Base-by-base conservation (phyloP, 2,329 filamentous ascomycete species). In the Coniochaeta sp. region DNA sequence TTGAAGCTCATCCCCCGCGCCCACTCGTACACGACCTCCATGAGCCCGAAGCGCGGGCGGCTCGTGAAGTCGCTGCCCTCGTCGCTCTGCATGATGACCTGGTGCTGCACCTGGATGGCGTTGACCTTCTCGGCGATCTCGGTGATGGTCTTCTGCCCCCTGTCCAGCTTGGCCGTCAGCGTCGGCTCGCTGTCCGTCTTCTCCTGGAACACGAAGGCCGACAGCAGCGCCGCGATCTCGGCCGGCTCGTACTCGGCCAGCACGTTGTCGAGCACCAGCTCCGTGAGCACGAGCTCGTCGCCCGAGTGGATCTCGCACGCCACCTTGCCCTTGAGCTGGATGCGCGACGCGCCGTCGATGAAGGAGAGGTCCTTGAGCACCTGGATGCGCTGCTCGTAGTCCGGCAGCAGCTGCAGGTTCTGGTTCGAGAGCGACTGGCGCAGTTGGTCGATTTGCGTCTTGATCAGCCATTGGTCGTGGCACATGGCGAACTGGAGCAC, bases 21-120 rank as follows among this genome's bases (percentile, higher is more conserved):
- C 95, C 95, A 99, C 74, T 99, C 95, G 72, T 98, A 97, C 36
- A 99, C 96, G 0, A 99, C 95, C 74, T 99, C 95, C 72, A 96
- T 92, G 60, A 99, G 83, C 1, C 93, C 95, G 71, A 99, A 99
- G 10, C 93, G 84, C 1, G 93, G 91, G 59, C 88, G 83, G 62
- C 87, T 91, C 38, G 90, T 89, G 70, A 97, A 97, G 73, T 98
- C 93, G 68, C 96, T 96, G 61, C 88, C 89, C 71, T 97, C 93
- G 59, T 98, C 93, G 1, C 89, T 83, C 0, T 90, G 90, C 61
- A 96, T 85, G 61, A 98, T 93, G 32, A 99, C 93, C 75, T 99
- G 95, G 69, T 96, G 88, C 62, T 90, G 79, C 16, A 90, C 92
- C 77, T 99, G 95, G 58, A 93, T 88, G 40, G 88, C 83, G 71